Evolutionary conservation across 2,329 filamentous ascomycete species (phyloP), one percentile per base, ranked within the genome.

Genomic region (Fusarium veterinarium): DNA sequence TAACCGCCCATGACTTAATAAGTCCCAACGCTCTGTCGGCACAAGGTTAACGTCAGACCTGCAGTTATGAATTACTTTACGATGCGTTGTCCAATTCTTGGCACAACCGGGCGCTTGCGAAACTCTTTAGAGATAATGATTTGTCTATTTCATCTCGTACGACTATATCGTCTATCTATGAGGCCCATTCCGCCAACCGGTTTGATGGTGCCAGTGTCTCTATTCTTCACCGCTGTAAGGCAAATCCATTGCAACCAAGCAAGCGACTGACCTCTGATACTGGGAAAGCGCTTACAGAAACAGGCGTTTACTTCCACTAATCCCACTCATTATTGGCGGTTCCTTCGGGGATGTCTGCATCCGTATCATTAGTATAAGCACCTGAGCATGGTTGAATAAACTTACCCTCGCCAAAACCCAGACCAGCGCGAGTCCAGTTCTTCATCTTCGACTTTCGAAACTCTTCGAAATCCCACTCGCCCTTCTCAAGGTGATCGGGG

Each of bases 381-480:
- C 25, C 37, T 44, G 45, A 46, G 31, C 19, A 58, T 52, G 30
- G 7, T 40, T 44, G 40, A 41, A 31, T 51, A 33, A 42, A 48
- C 59, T 77, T 58, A 84, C 84, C 82, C 31, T 84, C 66, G 16
- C 71, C 82, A 68, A 86, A 86, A 14, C 80, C 79, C 72, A 85
- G 85, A 56, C 85, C 85, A 35, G 83, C 84, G n/a, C 87, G 81
- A 9, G 87, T 86, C 88, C 88, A 91, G 7, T 78, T 64, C 61
- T 79, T 79, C 83, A 90, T 83, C 84, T 95, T 97, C 69, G 96
- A 91, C 76, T 86, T 86, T 69, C 92, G 90, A 79, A 98, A 98
- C 71, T 93, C 90, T 52, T 91, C 90, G 83, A 95, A 96, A 80
- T 97, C 93, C 95, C 95, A 98, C 80, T 97, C 95, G 28, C 84